phyloP scores from a whole-genome alignment of 2,329 filamentous ascomycete species.

The Cryphonectria radicalis region DNA sequence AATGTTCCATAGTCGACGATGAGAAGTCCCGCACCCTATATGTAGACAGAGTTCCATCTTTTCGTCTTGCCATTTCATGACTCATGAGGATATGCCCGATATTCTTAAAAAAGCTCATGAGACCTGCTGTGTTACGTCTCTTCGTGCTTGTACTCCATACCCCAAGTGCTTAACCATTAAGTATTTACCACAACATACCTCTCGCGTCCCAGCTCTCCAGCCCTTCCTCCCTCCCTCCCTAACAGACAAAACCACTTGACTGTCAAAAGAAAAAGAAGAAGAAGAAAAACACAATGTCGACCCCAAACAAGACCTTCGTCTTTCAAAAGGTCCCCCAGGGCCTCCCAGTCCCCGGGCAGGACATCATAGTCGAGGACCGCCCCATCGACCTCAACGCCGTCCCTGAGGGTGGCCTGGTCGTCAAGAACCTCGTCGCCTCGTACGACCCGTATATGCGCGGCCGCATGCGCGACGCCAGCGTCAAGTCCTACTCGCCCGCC shows the following conservation, averaged over 20 bases:
- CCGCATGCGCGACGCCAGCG: slow-evolving; percentile 68
- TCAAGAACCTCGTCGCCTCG: slow-evolving; percentile 74
- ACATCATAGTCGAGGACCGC: slow-evolving; percentile 69
- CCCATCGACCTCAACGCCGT: slow-evolving; percentile 69
- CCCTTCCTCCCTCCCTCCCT: slow-evolving; percentile 62
- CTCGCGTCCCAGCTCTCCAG: background rate
- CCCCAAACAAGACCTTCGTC: slow-evolving; percentile 72
- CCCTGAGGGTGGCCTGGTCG: slow-evolving; percentile 67
- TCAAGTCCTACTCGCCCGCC: slow-evolving; percentile 70
- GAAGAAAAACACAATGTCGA: slow-evolving; percentile 40
- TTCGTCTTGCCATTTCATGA: background rate
- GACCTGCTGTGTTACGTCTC: background rate
- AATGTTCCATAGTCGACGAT: background rate
- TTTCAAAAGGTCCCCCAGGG: slow-evolving; percentile 72
- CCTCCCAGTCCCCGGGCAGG: slow-evolving; percentile 70
- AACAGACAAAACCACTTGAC: slow-evolving; percentile 58
- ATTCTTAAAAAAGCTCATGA: background rate
- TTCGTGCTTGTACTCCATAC: background rate
- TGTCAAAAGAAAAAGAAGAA: no score
- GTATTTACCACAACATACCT: background rate
- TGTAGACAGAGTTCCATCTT: no score
- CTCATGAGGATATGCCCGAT: background rate
- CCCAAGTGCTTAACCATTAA: background rate
- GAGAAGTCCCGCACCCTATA: background rate
- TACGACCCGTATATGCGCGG: slow-evolving; percentile 87